These are phyloP conservation scores for Penicillium sp. DNA, from an alignment of 2,329 filamentous ascomycete genomes.

Conservation along the genomic window DNA sequence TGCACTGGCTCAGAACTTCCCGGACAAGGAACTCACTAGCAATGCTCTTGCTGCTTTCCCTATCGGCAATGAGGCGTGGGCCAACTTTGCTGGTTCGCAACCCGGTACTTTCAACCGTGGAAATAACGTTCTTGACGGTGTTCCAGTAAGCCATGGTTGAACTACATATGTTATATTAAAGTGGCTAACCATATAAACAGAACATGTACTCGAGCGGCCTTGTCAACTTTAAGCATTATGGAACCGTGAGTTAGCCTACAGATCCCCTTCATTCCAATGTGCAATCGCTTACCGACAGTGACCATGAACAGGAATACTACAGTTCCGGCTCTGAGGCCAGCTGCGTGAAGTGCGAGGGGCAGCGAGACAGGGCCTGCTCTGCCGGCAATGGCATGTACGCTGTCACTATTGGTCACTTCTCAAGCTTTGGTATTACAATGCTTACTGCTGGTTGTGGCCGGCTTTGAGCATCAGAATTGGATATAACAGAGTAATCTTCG, in stretches of 20 bases:
- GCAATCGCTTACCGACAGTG: background rate
- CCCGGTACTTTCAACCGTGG: conserved; percentile 26
- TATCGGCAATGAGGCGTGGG: conserved; percentile 30
- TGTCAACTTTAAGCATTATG: conserved; percentile 26
- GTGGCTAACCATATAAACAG: conserved; percentile 8
- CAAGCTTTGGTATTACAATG: conserved; percentile 25
- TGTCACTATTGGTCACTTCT: conserved; percentile 25
- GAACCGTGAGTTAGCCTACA: conserved; percentile 18
- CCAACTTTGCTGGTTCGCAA: conserved; percentile 23
- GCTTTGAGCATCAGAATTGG: background rate
- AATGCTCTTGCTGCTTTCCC: conserved; percentile 34
- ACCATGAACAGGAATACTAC: conserved; percentile 25
- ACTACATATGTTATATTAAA: too few species aligned
- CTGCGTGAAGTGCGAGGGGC: conserved; percentile 21
- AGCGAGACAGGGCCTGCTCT: conserved; percentile 28
- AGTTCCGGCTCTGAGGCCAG: conserved; percentile 19
- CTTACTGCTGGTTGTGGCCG: conserved; percentile 20
- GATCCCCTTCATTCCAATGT: background rate
- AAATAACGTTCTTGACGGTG: conserved; percentile 29
- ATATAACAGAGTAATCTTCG: background rate
- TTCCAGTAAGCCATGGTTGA: conserved; percentile 20
- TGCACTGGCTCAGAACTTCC: conserved; percentile 32
- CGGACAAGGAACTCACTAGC: conserved; percentile 27
- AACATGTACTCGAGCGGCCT: conserved; percentile 27
- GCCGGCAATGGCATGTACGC: conserved; percentile 26